A percentile compares a stretch with the other conserved stretches of the same genome.
These are phyloP conservation scores for Blakeslea trispora DNA, from an alignment of 371 early-diverging fungal genomes.

Conservation along the genomic window DNA sequence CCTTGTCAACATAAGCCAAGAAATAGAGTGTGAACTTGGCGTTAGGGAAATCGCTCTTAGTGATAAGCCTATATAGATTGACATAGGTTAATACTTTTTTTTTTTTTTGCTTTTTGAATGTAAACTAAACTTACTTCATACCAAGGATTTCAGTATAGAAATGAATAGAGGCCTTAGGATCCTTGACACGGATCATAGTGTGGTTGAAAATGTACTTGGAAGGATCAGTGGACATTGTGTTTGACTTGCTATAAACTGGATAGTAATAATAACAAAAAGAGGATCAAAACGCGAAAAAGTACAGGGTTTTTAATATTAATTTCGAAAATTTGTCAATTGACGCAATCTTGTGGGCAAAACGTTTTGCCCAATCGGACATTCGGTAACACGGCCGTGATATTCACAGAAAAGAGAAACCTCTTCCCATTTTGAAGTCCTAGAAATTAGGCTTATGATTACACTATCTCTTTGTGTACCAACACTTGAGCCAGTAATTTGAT, in stretches of 20 bases:
- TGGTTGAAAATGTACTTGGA: constrained; percentile 64
- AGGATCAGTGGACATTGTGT: constrained; percentile 37
- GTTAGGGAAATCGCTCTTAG: constrained; percentile 53
- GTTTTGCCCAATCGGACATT: too few relatives aligned
- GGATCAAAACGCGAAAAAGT: not conserved
- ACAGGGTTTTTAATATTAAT: too few relatives aligned
- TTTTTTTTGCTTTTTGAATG: not conserved
- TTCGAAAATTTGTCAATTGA: too few relatives aligned
- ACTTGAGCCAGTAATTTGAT: too few relatives aligned
- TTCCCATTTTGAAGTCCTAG: too few relatives aligned
- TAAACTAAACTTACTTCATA: constrained; percentile 65
- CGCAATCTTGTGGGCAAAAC: too few relatives aligned
- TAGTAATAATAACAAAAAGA: not conserved
- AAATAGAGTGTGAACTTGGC: constrained; percentile 80
- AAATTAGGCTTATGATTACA: too few relatives aligned
- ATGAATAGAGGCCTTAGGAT: constrained; percentile 72
- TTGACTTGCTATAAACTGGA: too few relatives aligned
- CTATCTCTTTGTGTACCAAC: too few relatives aligned
- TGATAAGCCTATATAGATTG: constrained; percentile 49
- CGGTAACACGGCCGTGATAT: too few relatives aligned
- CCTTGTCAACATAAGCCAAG: constrained; percentile 67
- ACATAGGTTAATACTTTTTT: not conserved
- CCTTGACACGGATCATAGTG: constrained; percentile 86
- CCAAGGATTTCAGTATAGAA: constrained; percentile 83
- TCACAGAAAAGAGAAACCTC: too few relatives aligned